Evolutionary conservation across 108 stramenopile genomes (phyloP), one percentile per base, ranked within the genome.

Genomic region (Seminavis robusta): DNA sequence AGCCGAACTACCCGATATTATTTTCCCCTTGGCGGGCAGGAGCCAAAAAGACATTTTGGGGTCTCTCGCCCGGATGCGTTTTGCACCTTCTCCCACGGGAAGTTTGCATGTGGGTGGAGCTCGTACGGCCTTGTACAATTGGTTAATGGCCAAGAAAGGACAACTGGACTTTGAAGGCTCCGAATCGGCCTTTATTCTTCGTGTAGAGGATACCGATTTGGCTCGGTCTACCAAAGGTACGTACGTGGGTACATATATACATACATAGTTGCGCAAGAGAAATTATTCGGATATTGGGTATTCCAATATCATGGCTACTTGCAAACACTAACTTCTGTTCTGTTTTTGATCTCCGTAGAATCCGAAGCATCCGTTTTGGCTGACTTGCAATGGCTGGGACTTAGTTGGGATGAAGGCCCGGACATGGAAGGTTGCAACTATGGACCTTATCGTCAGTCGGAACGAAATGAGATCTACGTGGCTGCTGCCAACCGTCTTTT

Each of bases 91-190:
- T 20, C 97, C 97, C 8, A 98, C 97, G 5, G 97, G 97, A 39
- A 88, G 79, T 47, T 61, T 98, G 41, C 97, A 98, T 57, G 97
- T 98, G 1, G 97, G 97, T 40, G 97, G 97, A 32, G 97, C 95
- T 1, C 76, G 97, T 32, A 98, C 97, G 11, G 97, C 97, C 17
- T 72, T 98, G 42, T 98, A 94, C 74, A 98, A 98, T 67, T 98
- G 90, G 88, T 73, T 98, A 28, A 71, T 93, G 20, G 95, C 95
- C n/a, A 78, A 92, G 50, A 94, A 93, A 56, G 83, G 90, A 29
- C 81, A 82, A 39, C 27, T 84, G 48, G 87, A 92, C 33, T 77
- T 61, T 40, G 66, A 53, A 13, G 40, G 53, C 9, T 69, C 55
- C 5, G 68, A 74, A 26, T 32, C 65, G 4, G 84, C 65, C 1